phyloP scores from a whole-genome alignment of 352 stramenopile species.

The Phytophthora colocasiae region DNA sequence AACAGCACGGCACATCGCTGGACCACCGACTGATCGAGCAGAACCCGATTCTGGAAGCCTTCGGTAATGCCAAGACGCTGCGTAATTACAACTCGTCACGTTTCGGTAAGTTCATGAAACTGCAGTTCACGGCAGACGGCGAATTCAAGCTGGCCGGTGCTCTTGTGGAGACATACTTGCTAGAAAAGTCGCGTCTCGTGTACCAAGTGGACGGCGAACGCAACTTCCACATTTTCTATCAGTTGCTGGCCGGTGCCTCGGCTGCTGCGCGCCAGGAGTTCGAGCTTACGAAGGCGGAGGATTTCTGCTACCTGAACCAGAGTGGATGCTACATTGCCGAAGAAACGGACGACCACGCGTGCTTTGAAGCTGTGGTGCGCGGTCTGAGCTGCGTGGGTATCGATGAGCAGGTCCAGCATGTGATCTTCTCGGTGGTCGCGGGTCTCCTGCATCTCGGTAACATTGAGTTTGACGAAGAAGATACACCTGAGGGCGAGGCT shows the following conservation, averaged over 20 bases:
- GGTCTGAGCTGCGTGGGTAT: conserved; percentile 86
- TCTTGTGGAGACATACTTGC: conserved; percentile 90
- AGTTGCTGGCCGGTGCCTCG: conserved; percentile 83
- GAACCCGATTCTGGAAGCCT: conserved; percentile 96
- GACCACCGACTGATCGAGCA: conserved; percentile 88
- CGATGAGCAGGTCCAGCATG: conserved; percentile 64
- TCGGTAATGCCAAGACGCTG: conserved; percentile 96
- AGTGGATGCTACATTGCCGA: conserved; percentile 93
- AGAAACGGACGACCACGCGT: conserved; percentile 91
- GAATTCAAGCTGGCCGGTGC: conserved; percentile 87
- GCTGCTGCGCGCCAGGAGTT: conserved; percentile 61
- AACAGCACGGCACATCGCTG: conserved; percentile 69
- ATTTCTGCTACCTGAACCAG: conserved; percentile 96
- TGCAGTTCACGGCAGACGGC: conserved; percentile 92
- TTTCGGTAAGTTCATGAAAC: conserved; percentile 97
- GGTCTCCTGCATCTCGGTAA: conserved; percentile 97
- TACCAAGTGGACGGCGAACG: conserved; percentile 92
- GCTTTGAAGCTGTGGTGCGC: conserved; percentile 76
- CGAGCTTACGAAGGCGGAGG: conserved; percentile 75
- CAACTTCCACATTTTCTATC: conserved; percentile 97
- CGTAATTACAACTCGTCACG: conserved; percentile 95
- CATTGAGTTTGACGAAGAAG: conserved; percentile 94
- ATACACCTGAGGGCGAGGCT: conserved; percentile 82
- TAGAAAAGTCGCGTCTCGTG: conserved; percentile 90
- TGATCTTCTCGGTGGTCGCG: conserved; percentile 93